Percentiles rank a stretch among this genome's conserved stretches.
Conservation (phyloP, 192 early-diverging fungal species). For the Backusella psychrophila region DNA sequence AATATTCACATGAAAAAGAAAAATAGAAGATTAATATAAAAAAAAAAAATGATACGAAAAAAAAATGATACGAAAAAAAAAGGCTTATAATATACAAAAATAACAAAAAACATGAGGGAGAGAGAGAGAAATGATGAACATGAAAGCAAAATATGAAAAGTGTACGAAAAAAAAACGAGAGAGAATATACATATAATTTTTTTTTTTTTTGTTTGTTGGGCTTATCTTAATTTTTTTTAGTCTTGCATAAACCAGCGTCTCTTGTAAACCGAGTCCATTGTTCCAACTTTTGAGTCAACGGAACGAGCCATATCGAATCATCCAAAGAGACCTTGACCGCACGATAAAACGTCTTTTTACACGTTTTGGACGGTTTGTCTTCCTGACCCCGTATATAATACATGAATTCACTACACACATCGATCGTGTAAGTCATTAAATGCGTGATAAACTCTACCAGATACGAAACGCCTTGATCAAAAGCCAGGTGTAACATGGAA, state of each 20-base stretch:
- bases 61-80: background rate
- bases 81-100: background rate
- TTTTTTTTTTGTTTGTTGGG: background rate
- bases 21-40: background rate
- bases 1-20: background rate
- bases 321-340: slow-evolving; percentile 1
- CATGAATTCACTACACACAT: slow-evolving; percentile 1
- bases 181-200: background rate
- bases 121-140: background rate
- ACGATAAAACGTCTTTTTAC: background rate
- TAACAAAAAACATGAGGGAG: background rate
- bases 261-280: background rate
- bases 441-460: slow-evolving; percentile 7
- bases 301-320: slow-evolving; percentile 9
- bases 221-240: background rate
- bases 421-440: background rate
- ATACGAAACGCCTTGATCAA: slow-evolving; percentile 12
- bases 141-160: background rate
- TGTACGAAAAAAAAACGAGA: background rate
- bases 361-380: background rate
- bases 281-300: slow-evolving; percentile 5
- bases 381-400: background rate
- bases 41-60: background rate
- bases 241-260: background rate
- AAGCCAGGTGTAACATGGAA: background rate